These are phyloP conservation scores for Fonsecaea nubica DNA, from an alignment of 2,329 filamentous ascomycete species.

Conservation along the genomic window DNA sequence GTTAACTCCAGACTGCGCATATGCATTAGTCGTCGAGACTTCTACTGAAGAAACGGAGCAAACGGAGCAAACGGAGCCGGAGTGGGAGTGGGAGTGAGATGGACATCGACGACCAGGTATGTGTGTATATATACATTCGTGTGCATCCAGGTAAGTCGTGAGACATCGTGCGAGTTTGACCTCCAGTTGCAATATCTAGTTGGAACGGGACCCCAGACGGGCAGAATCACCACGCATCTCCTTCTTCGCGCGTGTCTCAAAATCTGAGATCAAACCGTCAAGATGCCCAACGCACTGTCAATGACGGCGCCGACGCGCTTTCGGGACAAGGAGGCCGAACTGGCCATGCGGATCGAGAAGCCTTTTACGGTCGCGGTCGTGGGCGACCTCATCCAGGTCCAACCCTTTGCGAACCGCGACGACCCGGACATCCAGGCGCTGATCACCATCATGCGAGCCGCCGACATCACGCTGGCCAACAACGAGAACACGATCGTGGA, in stretches of 20 bases:
- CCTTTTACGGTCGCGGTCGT: slow-evolving; percentile 6
- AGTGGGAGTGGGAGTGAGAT: background rate
- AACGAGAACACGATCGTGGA: slow-evolving; percentile 14
- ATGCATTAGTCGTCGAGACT: background rate
- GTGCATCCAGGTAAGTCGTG: background rate
- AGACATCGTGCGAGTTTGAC: background rate
- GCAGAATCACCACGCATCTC: background rate
- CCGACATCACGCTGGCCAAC: slow-evolving; percentile 11
- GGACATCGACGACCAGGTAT: background rate
- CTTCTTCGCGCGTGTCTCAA: no score
- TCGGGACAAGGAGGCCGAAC: slow-evolving; percentile 10
- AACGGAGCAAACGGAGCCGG: background rate
- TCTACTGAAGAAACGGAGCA: background rate
- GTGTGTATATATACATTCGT: background rate
- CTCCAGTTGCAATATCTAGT: background rate
- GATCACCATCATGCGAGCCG: background rate
- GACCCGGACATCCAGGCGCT: slow-evolving; percentile 14
- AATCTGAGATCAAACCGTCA: background rate
- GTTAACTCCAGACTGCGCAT: background rate
- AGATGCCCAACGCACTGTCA: slow-evolving; percentile 10
- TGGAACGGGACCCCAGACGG: background rate
- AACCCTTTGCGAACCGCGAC: slow-evolving; percentile 8
- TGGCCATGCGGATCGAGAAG: slow-evolving; percentile 9
- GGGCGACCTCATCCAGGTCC: slow-evolving; percentile 8
- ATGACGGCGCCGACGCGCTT: slow-evolving; percentile 3